Conservation (phyloP, 192 early-diverging fungal genomes). For the Dispira parvispora region DNA sequence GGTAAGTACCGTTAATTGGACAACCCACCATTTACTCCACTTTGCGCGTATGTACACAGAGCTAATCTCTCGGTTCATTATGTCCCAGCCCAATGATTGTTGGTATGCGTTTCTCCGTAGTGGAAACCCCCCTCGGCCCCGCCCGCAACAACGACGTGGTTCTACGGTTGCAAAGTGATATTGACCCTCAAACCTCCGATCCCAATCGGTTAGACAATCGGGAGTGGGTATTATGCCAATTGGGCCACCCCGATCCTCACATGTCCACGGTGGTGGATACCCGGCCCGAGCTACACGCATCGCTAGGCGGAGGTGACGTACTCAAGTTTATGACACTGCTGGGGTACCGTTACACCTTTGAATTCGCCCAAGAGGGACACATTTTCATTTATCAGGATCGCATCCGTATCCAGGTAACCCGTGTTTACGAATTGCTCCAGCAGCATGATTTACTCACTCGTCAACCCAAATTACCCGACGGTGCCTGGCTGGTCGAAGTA, state of each 20-base stretch:
- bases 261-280: slow-evolving; percentile 37
- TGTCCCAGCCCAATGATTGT: no score
- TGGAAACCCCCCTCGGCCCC: slow-evolving; percentile 50
- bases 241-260: slow-evolving; percentile 56
- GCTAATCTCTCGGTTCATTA: no score
- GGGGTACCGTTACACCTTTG: slow-evolving; percentile 55
- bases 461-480: slow-evolving; percentile 23
- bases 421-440: slow-evolving; percentile 31
- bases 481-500: slow-evolving; percentile 45
- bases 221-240: slow-evolving; percentile 34
- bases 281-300: slow-evolving; percentile 43
- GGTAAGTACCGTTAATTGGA: slow-evolving; percentile 15
- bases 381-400: slow-evolving; percentile 35
- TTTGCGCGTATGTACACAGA: no score
- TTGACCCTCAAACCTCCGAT: slow-evolving; percentile 15
- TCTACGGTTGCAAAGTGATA: slow-evolving; percentile 34
- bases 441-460: slow-evolving; percentile 29
- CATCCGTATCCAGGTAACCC: slow-evolving; percentile 39
- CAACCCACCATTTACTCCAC: no score
- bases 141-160: slow-evolving; percentile 55
- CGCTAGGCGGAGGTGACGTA: slow-evolving; percentile 41
- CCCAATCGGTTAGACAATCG: slow-evolving; percentile 19
- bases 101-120: slow-evolving; percentile 13
- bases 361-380: slow-evolving; percentile 44
- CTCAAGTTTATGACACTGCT: slow-evolving; percentile 49